phyloP scores from a whole-genome alignment of 176 grass and related monocot genomes.

The Thinopyrum elongatum region DNA sequence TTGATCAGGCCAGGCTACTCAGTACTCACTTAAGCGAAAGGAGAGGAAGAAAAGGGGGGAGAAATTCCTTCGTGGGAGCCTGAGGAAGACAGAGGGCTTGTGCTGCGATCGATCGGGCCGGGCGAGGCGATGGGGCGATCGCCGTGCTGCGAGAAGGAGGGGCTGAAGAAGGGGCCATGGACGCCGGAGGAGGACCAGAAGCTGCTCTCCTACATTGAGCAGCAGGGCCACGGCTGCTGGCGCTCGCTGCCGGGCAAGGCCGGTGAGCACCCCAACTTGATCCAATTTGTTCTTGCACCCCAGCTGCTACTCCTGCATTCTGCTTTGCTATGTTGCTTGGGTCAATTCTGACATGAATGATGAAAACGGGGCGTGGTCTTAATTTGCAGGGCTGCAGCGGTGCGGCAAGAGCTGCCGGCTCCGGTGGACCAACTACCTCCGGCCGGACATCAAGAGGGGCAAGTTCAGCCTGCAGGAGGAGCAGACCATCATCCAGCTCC shows the following conservation, averaged over 20 bases:
- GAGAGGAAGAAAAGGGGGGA: too few relatives aligned
- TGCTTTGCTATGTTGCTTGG: not conserved
- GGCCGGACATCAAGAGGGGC: conserved; percentile 86
- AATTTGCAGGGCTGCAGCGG: conserved; percentile 60
- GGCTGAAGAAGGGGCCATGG: conserved; percentile 94
- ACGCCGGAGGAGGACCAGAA: conserved; percentile 96
- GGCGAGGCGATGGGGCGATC: conserved; percentile 59
- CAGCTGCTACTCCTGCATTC: not conserved
- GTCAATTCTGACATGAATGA: not conserved
- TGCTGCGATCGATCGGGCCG: not conserved
- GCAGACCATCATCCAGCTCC: conserved; percentile 74
- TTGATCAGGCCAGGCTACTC: conserved; percentile 3
- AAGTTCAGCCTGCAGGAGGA: conserved; percentile 80
- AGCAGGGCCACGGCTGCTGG: conserved; percentile 80
- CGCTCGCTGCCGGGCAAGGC: conserved; percentile 58
- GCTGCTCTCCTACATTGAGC: conserved; percentile 91
- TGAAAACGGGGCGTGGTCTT: not conserved
- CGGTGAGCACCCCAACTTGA: conserved; percentile 2
- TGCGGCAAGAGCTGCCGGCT: conserved; percentile 97
- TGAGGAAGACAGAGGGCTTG: not conserved
- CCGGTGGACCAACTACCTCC: conserved; percentile 95
- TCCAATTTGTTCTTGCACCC: not conserved
- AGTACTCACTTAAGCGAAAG: not conserved
- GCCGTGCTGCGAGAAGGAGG: conserved; percentile 95
- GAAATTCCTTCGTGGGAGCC: not conserved